A percentile compares a stretch with the other conserved stretches of the same genome.
These are phyloP conservation scores for Hypoxylon lienhwacheense DNA, from an alignment of 495 filamentous ascomycete genomes.

Conservation along the genomic window DNA sequence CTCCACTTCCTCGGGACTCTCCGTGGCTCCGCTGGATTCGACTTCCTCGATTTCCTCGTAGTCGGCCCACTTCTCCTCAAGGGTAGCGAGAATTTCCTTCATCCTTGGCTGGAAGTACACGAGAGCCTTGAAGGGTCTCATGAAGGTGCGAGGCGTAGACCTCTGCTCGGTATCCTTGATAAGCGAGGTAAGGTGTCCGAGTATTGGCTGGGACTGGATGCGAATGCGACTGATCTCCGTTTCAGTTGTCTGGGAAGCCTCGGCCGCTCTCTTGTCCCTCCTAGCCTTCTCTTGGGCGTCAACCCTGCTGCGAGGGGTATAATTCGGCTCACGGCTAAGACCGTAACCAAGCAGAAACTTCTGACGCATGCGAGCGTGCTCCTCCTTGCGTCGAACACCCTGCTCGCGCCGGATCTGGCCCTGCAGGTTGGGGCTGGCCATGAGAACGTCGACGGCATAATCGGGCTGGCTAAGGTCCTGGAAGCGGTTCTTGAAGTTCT, in stretches of 20 bases:
- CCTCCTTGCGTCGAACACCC: conserved; percentile 34
- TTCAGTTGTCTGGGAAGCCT: conserved; percentile 26
- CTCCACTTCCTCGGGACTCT: conserved; percentile 26
- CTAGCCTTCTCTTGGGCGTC: conserved; percentile 18
- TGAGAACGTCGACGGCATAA: conserved; percentile 41
- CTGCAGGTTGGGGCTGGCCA: conserved; percentile 34
- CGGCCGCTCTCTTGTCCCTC: conserved; percentile 29
- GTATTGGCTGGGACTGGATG: conserved; percentile 43
- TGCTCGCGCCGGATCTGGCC: conserved; percentile 41
- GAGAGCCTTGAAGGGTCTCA: conserved; percentile 46
- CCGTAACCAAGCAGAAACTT: conserved; percentile 32
- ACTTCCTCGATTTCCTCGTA: conserved; percentile 35
- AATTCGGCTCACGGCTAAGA: conserved; percentile 13
- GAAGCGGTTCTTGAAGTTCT: conserved; percentile 47
- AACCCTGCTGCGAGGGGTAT: conserved; percentile 6
- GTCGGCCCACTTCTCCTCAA: conserved; percentile 45
- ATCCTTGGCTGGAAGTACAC: conserved; percentile 45
- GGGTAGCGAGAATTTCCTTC: conserved; percentile 37
- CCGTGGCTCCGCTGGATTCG: conserved; percentile 14
- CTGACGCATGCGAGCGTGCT: conserved; percentile 34
- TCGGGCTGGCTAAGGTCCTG: conserved; percentile 34
- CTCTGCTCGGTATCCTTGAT: conserved; percentile 27
- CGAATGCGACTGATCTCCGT: conserved; percentile 43
- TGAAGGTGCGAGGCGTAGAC: conserved; percentile 40
- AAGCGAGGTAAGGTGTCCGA: conserved; percentile 37